Conservation (phyloP, 2,329 filamentous ascomycete species). For the Penicillium sp. region DNA sequence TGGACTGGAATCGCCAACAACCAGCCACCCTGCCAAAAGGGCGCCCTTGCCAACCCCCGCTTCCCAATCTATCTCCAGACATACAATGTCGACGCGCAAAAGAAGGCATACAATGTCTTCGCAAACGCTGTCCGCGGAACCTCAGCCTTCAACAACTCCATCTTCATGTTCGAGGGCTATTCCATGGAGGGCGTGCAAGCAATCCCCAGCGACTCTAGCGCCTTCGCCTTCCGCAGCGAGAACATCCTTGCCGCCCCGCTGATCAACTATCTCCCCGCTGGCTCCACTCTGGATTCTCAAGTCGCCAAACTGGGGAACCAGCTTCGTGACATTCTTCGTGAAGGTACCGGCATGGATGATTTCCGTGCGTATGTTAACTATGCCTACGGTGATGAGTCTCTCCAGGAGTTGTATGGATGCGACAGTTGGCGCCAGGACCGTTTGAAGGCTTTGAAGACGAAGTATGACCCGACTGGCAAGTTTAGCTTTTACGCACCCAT, state of each 20-base stretch:
- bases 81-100: slow-evolving; percentile 44
- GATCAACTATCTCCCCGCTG: slow-evolving; percentile 33
- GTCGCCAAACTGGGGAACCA: slow-evolving; percentile 32
- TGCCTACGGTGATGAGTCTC: slow-evolving; percentile 32
- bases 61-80: slow-evolving; percentile 50
- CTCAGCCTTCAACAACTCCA: slow-evolving; percentile 41
- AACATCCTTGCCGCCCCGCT: slow-evolving; percentile 44
- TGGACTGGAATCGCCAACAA: slow-evolving; percentile 47
- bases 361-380: slow-evolving; percentile 37
- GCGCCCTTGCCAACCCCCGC: slow-evolving; percentile 42
- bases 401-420: slow-evolving; percentile 32
- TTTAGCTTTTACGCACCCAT: slow-evolving; percentile 37
- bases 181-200: slow-evolving; percentile 49
- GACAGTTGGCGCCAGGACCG: slow-evolving; percentile 37
- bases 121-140: slow-evolving; percentile 33
- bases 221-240: slow-evolving; percentile 51
- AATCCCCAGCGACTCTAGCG: slow-evolving; percentile 40
- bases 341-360: slow-evolving; percentile 22
- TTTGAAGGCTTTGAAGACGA: slow-evolving; percentile 35
- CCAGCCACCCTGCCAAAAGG: slow-evolving; percentile 48
- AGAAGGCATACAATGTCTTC: slow-evolving; percentile 43
- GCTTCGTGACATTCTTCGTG: slow-evolving; percentile 33
- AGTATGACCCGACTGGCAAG: slow-evolving; percentile 38
- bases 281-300: slow-evolving; percentile 23
- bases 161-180: slow-evolving; percentile 62